Conservation (phyloP, 2,329 filamentous ascomycete species). For the Aspergillus ibericus region DNA sequence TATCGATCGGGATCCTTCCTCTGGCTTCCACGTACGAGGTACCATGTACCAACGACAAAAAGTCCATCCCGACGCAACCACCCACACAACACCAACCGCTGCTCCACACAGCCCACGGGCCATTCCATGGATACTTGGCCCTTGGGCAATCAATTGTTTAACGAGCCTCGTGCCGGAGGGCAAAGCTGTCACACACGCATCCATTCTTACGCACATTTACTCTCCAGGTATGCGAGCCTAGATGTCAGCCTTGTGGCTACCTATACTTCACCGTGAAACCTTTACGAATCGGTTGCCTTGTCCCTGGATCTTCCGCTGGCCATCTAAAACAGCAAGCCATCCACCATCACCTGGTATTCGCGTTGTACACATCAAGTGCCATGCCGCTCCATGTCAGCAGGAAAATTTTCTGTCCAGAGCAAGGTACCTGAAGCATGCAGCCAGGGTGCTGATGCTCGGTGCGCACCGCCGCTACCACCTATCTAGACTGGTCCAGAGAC, state of each 20-base stretch:
- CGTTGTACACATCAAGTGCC: not conserved
- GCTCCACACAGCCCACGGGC: slow-evolving; percentile 1
- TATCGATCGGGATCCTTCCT: not conserved
- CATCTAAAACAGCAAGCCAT: not conserved
- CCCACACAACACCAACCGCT: not conserved
- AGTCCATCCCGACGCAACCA: no score
- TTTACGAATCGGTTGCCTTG: slow-evolving; percentile 7
- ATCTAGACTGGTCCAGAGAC: not conserved
- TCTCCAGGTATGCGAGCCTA: not conserved
- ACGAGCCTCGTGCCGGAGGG: slow-evolving; percentile 4
- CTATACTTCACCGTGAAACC: not conserved
- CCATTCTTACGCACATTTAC: not conserved
- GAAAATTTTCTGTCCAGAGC: slow-evolving; percentile 1
- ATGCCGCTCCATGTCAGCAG: not conserved
- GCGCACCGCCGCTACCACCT: not conserved
- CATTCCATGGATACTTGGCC: slow-evolving; percentile 1
- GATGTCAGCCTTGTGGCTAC: slow-evolving; percentile 6
- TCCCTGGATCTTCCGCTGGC: slow-evolving; percentile 4
- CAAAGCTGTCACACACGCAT: not conserved
- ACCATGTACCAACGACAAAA: not conserved
- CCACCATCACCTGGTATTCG: slow-evolving; percentile 3
- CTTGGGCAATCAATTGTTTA: not conserved
- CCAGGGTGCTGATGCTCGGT: not conserved
- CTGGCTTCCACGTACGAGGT: not conserved
- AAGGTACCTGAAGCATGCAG: slow-evolving; percentile 3